Percentiles rank a stretch among this genome's conserved stretches.
Conservation (phyloP, 2,329 filamentous ascomycete species). For the Dendryphion nanum region DNA sequence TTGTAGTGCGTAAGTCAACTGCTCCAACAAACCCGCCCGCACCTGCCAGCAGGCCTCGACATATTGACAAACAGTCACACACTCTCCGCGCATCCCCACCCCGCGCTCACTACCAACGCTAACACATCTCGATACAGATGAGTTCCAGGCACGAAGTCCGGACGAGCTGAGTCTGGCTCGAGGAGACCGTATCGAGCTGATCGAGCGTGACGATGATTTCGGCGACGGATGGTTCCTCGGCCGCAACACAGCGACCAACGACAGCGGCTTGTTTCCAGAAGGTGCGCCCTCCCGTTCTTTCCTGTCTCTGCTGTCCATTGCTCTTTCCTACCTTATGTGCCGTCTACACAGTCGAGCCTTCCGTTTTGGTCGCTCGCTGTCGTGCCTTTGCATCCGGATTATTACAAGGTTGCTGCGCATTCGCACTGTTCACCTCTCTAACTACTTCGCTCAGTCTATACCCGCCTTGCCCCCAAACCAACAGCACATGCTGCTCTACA, state of each 20-base stretch:
- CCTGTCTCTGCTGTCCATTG: too few relatives aligned
- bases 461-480: slow-evolving; percentile 55
- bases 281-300: slow-evolving; percentile 63
- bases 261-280: slow-evolving; percentile 79
- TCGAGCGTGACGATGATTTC: slow-evolving; percentile 85
- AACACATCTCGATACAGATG: slow-evolving; percentile 58
- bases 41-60: too few relatives aligned
- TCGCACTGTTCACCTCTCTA: too few relatives aligned
- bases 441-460: too few relatives aligned
- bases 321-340: slow-evolving; percentile 8
- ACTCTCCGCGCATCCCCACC: not conserved
- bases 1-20: slow-evolving; percentile 68
- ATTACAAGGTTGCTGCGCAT: too few relatives aligned
- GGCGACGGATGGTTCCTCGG: slow-evolving; percentile 84
- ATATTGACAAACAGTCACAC: too few relatives aligned
- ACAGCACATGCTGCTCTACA: slow-evolving; percentile 26
- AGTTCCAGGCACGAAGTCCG: slow-evolving; percentile 85
- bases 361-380: too few relatives aligned
- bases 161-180: slow-evolving; percentile 89
- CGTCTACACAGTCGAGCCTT: too few relatives aligned
- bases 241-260: slow-evolving; percentile 69
- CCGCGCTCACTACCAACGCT: slow-evolving; percentile 6
- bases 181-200: slow-evolving; percentile 77
- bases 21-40: not conserved
- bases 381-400: too few relatives aligned